Base-by-base conservation (phyloP, 208 protist genomes). In the Crithidia fasciculata region DNA sequence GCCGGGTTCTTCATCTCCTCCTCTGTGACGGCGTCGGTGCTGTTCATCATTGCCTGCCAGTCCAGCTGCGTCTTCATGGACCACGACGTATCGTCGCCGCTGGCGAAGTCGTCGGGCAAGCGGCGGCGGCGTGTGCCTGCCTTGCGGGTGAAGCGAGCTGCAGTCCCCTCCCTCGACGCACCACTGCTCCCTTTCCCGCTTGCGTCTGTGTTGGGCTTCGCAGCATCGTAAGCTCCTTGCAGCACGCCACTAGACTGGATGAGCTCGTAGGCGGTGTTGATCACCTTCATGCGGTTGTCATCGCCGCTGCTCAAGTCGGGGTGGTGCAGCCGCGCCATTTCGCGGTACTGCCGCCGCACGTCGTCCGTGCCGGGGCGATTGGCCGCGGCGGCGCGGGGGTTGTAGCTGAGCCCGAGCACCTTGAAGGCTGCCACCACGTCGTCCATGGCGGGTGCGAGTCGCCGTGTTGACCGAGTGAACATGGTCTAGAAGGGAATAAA, bases 211-310 rank as follows among this genome's bases (percentile, higher is more conserved):
- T 40, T 41, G 16, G 52, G 36, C 41, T 18, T 65, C 5, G 41
- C 18, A 13, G 50, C 8, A 5, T 52, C 63, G 36, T 53, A 57
- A 15, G 37, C 70, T 9, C 69, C 73, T 19, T 80, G 78, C 15
- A 95, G 59, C 8, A 92, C 83, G 45, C 83, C 85, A 55, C 82
- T 90, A 0, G 83, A 76, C 74, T 96, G 91, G 49, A 97, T 82
- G 18, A 94, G 69, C 61, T 96, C 91, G 57, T 96, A 97, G 18
- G 94, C 92, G 36, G 89, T 91, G 82, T 97, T 97, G 70, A 97
- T 82, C 39, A 91, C 78, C 52, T 92, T 90, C 94, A 97, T 97
- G 36, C 84, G 84, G 45, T 88, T 74, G 70, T 94, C 88, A 65
- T 94, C 91, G 36, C 94, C 94, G 65, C 86, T 90, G 84, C 87